Conservation (phyloP, 495 filamentous ascomycete genomes). For the Penicillium taxi region DNA sequence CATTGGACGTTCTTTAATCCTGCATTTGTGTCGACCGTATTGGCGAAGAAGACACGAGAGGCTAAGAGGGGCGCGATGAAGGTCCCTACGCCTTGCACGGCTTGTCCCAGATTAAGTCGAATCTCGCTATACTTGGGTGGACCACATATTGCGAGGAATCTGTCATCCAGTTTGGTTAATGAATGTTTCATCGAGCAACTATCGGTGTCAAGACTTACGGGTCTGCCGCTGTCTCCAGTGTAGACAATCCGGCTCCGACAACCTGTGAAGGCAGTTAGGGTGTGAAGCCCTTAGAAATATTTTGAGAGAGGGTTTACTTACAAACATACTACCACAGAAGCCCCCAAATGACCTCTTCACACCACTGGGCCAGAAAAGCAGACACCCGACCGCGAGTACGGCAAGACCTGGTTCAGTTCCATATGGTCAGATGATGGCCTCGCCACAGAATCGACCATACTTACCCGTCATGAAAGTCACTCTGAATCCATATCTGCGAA, state of each 20-base stretch:
- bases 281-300: too few relatives aligned
- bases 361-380: constrained; percentile 55
- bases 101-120: constrained; percentile 60
- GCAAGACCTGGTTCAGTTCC: constrained; percentile 34
- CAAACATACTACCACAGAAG: constrained; percentile 60
- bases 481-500: constrained; percentile 55
- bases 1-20: constrained; percentile 57
- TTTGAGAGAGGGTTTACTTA: too few relatives aligned
- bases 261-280: constrained; percentile 22
- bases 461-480: constrained; percentile 42
- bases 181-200: not conserved
- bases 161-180: not conserved
- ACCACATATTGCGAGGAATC: constrained; percentile 59
- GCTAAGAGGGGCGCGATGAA: constrained; percentile 57
- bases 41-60: constrained; percentile 59
- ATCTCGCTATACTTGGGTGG: constrained; percentile 61
- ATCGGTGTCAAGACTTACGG: constrained; percentile 22
- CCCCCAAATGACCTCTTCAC: constrained; percentile 57
- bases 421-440: not conserved
- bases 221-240: constrained; percentile 67
- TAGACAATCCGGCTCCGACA: constrained; percentile 59
- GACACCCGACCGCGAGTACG: constrained; percentile 54
- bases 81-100: constrained; percentile 58
- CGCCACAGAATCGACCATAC: constrained; percentile 23
- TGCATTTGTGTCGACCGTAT: constrained; percentile 41